Evolutionary conservation across 2,329 filamentous ascomycete species (phyloP), one percentile per base, ranked within the genome.

Genomic region (Colletotrichum tanaceti): DNA sequence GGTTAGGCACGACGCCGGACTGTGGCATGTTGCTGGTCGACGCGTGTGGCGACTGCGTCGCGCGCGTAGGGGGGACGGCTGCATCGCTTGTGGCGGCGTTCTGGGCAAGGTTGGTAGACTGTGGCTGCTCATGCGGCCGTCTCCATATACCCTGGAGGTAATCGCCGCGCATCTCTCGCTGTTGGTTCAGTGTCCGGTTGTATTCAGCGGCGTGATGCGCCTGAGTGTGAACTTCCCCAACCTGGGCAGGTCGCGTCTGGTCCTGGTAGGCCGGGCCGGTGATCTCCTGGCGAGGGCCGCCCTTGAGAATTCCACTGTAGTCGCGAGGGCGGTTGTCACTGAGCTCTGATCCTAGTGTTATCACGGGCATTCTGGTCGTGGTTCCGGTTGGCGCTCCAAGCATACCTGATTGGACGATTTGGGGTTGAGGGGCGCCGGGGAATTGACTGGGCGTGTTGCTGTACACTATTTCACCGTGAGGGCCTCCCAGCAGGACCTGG

Each of bases 121-220:
- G 78, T 32, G 93, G 90, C 68, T 91, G 89, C 76, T 98, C 93
- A 72, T 97, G 94, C 13, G 92, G 91, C 70, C 92, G 87, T 72
- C 91, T 88, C 92, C 94, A 98, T 72, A 94, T 87, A 63, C 89
- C 90, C 63, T 95, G 90, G 72, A 97, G 84, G 73, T 93, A 97
- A 67, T 94, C 90, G 68, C 86, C 88, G 67, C 96, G 91, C 79
- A 92, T 90, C 46, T 89, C 89, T 67, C 95, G 91, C 78, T 94
- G 91, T 73, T 92, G 88, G 75, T 92, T 93, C 59, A 98, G 85
- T 54, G 88, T 87, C 74, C 96, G 93, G 82, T 95, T 98, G 82
- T 91, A 97, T 73, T 98, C 95, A 66, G 93, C 93, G 20, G 95
- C 91, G 71, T 97, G 93, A 58, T 93, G 89, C 35, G 94, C 93